These are phyloP conservation scores for Wickerhamomyces bovis DNA, from an alignment of 805 yeast genomes.

Conservation along the genomic window DNA sequence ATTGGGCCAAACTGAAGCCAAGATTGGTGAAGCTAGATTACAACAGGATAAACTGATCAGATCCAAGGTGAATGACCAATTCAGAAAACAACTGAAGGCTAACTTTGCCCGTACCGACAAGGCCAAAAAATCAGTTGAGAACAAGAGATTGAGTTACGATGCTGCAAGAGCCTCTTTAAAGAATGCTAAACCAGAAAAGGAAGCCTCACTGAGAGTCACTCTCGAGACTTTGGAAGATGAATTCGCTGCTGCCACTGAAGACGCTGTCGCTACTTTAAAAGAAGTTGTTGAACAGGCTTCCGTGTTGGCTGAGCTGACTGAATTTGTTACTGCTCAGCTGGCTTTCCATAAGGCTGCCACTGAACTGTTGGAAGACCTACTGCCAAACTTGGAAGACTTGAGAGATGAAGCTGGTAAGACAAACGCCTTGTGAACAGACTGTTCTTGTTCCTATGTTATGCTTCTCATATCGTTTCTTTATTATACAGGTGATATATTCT, in stretches of 20 bases:
- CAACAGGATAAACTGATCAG: conserved; percentile 74
- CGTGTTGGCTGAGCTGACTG: conserved; percentile 60
- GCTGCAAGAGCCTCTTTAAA: conserved; percentile 57
- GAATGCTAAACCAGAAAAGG: conserved; percentile 53
- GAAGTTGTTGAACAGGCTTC: conserved; percentile 67
- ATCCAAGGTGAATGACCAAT: conserved; percentile 61
- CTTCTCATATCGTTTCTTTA: not conserved
- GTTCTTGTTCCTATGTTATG: not conserved
- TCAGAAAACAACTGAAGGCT: conserved; percentile 54
- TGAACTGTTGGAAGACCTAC: conserved; percentile 57
- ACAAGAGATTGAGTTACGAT: conserved; percentile 73
- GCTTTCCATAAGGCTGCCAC: conserved; percentile 73
- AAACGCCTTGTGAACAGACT: conserved; percentile 5
- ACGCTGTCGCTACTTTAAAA: conserved; percentile 78
- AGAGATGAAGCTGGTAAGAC: conserved; percentile 42
- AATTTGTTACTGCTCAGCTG: conserved; percentile 71
- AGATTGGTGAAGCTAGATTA: conserved; percentile 75
- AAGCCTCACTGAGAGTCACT: conserved; percentile 66
- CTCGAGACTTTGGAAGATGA: conserved; percentile 86
- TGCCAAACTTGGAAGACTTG: conserved; percentile 57
- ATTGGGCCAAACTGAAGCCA: conserved; percentile 63
- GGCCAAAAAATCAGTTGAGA: conserved; percentile 69
- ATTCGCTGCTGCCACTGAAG: conserved; percentile 85
- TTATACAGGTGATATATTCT: not conserved
- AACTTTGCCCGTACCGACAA: conserved; percentile 57